Evolutionary conservation across 805 yeast genomes (phyloP).

Genomic region (Yarrowia porcina): DNA sequence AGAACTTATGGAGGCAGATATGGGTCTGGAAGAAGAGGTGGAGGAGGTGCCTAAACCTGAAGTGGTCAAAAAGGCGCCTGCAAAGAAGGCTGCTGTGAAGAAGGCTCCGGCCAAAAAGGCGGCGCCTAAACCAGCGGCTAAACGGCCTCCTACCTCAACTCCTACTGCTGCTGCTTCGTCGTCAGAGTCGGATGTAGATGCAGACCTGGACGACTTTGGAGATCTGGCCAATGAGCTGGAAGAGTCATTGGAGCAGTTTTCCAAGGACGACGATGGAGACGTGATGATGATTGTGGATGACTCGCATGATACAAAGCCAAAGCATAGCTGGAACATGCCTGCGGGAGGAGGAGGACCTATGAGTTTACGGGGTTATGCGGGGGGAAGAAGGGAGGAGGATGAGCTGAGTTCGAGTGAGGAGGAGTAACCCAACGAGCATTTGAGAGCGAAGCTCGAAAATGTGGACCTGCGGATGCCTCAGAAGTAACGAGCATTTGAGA

Average conservation of each 20-base stretch:
- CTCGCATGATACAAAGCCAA: neutral
- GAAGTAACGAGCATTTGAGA: no score
- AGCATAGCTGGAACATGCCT: neutral
- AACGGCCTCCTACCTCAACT: neutral
- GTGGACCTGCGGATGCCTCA: no score
- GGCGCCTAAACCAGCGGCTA: neutral
- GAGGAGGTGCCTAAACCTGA: neutral
- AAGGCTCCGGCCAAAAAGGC: neutral
- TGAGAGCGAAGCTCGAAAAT: neutral
- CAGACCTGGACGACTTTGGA: constrained; percentile 21
- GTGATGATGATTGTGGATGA: constrained; percentile 16
- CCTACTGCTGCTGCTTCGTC: neutral
- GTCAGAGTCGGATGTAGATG: constrained; percentile 3
- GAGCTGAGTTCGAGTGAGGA: constrained; percentile 11
- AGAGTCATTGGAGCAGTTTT: constrained; percentile 16
- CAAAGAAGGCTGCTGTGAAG: neutral
- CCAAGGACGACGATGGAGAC: constrained; percentile 8
- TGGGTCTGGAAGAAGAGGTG: neutral
- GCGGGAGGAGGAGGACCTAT: constrained; percentile 12
- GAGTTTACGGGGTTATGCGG: constrained; percentile 17
- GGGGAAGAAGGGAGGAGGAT: constrained; percentile 8
- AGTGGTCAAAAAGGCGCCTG: neutral
- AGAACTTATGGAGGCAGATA: constrained; percentile 10
- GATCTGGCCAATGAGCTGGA: constrained; percentile 22
- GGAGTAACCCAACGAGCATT: neutral